Conservation (phyloP, 2,329 filamentous ascomycete species). For the Amylocarpus encephaloides region DNA sequence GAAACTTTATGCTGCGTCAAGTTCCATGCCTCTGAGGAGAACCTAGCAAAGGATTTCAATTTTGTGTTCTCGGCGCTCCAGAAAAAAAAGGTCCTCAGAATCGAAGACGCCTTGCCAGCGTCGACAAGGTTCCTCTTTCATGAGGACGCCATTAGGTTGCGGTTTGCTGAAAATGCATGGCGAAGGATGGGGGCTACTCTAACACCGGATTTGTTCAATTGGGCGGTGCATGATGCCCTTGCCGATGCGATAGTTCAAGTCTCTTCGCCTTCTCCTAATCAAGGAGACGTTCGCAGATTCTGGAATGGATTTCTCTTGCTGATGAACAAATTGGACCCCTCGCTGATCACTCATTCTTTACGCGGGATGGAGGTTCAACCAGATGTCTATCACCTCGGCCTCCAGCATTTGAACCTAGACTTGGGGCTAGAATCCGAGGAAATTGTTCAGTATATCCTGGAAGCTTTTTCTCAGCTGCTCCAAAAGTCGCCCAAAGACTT, state of each 20-base stretch:
- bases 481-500: slow-evolving; percentile 73
- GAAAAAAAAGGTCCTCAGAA: slow-evolving; percentile 69
- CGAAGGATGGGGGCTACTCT: slow-evolving; percentile 58
- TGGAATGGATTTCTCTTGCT: slow-evolving; percentile 76
- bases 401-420: slow-evolving; percentile 48
- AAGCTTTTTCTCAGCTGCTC: slow-evolving; percentile 63
- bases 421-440: slow-evolving; percentile 44
- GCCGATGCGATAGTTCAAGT: slow-evolving; percentile 59
- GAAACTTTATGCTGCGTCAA: slow-evolving; percentile 81
- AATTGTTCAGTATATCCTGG: slow-evolving; percentile 63
- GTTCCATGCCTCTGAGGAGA: slow-evolving; percentile 51
- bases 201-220: slow-evolving; percentile 73
- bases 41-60: slow-evolving; percentile 52
- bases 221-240: slow-evolving; percentile 73
- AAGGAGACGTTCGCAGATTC: slow-evolving; percentile 57
- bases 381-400: slow-evolving; percentile 59
- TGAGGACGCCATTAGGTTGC: slow-evolving; percentile 52
- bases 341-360: slow-evolving; percentile 70
- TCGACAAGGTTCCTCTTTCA: slow-evolving; percentile 83
- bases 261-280: slow-evolving; percentile 44
- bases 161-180: slow-evolving; percentile 65
- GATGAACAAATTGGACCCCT: slow-evolving; percentile 63
- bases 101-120: slow-evolving; percentile 70
- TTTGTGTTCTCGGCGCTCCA: slow-evolving; percentile 77
- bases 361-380: slow-evolving; percentile 72